Percentiles rank a stretch among this genome's conserved stretches.
phyloP scores from a whole-genome alignment of 1,284 basidiomycete genomes.

The Ustilago bromivora region DNA sequence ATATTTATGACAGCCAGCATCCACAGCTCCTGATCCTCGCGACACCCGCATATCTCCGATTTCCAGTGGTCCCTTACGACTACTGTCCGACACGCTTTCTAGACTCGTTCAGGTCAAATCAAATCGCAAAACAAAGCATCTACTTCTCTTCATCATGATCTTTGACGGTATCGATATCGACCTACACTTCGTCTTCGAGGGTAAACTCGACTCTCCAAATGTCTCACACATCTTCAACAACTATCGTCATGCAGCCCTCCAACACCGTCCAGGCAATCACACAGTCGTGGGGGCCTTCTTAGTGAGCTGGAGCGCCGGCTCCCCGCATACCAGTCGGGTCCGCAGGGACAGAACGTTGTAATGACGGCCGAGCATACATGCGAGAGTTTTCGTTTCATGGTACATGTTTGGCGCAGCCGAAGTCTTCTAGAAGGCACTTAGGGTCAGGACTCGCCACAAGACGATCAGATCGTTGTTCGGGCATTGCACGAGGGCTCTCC shows the following conservation, averaged over 20 bases:
- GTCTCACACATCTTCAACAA: constrained; percentile 8
- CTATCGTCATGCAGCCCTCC: constrained; percentile 14
- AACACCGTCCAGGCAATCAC: background rate
- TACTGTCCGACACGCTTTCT: background rate
- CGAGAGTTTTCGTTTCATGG: constrained; percentile 3
- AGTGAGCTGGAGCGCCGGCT: constrained; percentile 5
- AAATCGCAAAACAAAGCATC: constrained; percentile 12
- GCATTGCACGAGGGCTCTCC: background rate
- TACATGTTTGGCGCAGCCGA: constrained; percentile 11
- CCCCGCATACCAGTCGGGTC: background rate
- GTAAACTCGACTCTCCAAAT: background rate
- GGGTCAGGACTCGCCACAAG: background rate
- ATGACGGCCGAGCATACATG: constrained; percentile 6
- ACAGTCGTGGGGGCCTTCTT: constrained; percentile 15
- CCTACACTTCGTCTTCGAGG: constrained; percentile 27
- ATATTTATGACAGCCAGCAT: too few species aligned
- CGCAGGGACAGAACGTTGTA: constrained; percentile 5
- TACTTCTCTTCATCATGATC: constrained; percentile 21
- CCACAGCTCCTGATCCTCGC: too few species aligned
- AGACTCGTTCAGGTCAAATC: background rate
- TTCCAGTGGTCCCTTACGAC: too few species aligned
- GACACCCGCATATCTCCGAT: too few species aligned
- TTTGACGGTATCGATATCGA: constrained; percentile 29
- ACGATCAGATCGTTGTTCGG: constrained; percentile 3
- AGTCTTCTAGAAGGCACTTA: constrained; percentile 4